phyloP scores from a whole-genome alignment of 2,329 filamentous ascomycete genomes.

The Triangularia verruculosa region DNA sequence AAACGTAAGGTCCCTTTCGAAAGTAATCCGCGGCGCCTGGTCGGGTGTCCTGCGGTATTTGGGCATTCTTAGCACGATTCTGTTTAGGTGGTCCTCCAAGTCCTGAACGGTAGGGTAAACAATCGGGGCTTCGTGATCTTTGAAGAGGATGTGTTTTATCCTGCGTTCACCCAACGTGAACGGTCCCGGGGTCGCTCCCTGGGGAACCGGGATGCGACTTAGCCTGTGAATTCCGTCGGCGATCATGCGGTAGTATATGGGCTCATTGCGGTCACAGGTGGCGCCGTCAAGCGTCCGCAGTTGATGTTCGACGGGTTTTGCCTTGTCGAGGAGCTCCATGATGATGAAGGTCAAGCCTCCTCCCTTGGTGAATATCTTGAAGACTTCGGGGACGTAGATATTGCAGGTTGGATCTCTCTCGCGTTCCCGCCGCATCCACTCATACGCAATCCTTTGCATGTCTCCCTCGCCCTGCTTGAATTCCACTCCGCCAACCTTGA shows the following conservation, averaged over 20 bases:
- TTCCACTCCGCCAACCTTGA: conserved; percentile 13
- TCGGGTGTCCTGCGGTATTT: background rate
- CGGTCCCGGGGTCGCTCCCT: conserved; percentile 7
- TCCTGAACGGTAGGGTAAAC: conserved; percentile 5
- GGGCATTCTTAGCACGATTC: background rate
- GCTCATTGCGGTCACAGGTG: background rate
- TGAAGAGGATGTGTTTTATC: conserved; percentile 7
- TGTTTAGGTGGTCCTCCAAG: conserved; percentile 10
- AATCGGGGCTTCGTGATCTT: conserved; percentile 5
- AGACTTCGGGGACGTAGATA: conserved; percentile 13
- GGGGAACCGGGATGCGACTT: conserved; percentile 10
- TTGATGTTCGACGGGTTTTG: background rate
- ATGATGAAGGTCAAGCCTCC: conserved; percentile 4
- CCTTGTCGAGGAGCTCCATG: conserved; percentile 9
- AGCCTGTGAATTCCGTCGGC: conserved; percentile 7
- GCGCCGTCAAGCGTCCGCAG: background rate
- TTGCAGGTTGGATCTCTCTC: conserved; percentile 3
- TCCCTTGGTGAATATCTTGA: conserved; percentile 8
- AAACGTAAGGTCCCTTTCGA: conserved; percentile 11
- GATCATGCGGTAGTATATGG: conserved; percentile 6
- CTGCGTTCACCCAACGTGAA: background rate
- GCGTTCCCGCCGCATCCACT: conserved; percentile 5
- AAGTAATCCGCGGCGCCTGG: background rate
- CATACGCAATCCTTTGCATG: conserved; percentile 10
- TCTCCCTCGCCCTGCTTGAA: conserved; percentile 13